Evolutionary conservation across 257 asterid genomes (phyloP), one percentile per base, ranked within the genome.

Genomic region (Osmanthus fragrans): DNA sequence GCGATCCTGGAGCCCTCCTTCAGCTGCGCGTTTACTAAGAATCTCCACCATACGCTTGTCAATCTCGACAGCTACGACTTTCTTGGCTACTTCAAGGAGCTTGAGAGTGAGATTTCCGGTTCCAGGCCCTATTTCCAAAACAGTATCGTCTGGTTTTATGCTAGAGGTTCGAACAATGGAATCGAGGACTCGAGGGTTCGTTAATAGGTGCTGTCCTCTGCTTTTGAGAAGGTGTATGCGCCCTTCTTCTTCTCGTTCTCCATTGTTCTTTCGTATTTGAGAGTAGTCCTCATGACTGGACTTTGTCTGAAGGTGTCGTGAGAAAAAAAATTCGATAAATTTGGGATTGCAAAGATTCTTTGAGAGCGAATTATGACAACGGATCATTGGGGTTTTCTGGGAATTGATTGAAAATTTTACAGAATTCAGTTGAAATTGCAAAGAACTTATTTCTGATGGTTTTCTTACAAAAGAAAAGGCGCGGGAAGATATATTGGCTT

Each of bases 41-140:
- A 84, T 81, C 68, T 91, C 97, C 23, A 93, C 85, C 98, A 96
- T 93, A 15, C 99, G 94, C 70, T 77, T 84, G 76, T 96, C 98
- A 32, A 96, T 85, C 78, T 96, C 99, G 11, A 96, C 81, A 0
- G 98, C 92, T 9, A 89, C 88, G 5, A 96, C 98, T 8, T 80
- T 87, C 73, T 82, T 85, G 33, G 97, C 97, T 7, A 88, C 89
- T 80, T 90, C 87, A 19, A 93, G 96, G 72, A 96, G 96, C 93
- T 88, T 91, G 76, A 93, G 78, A 37, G 99, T 96, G 78, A 96
- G 96, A 78, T 96, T 92, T 39, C 99, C 98, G 0, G 99, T 96
- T 34, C 99, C 99, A 18, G 99, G 97, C 21, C 99, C 99, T 77
- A 96, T 92, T 79, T 96, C 99, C 71, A 96, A 76, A 71, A 96